Evolutionary conservation across 1,284 basidiomycete genomes (phyloP).

Genomic region (Rhodofomes roseus): DNA sequence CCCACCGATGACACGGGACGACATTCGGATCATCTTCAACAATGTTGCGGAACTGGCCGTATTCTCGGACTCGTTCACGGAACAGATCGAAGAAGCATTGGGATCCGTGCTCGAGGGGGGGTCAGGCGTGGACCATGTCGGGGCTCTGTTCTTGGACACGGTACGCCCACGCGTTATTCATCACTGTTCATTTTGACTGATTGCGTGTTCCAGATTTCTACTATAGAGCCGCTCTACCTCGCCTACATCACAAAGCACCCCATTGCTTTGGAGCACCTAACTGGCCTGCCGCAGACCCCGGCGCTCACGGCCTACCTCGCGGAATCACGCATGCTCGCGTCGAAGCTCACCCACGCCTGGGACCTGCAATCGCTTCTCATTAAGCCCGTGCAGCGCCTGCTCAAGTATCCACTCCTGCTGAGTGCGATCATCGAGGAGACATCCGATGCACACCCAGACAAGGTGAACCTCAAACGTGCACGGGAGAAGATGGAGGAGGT

Average conservation of each 20-base stretch:
- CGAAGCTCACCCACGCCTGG: constrained; percentile 85
- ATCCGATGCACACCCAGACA: constrained; percentile 73
- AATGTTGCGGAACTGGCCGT: constrained; percentile 75
- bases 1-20: constrained; percentile 68
- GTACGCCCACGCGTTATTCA: constrained; percentile 37
- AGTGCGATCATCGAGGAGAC: constrained; percentile 79
- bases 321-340: constrained; percentile 66
- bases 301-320: constrained; percentile 64
- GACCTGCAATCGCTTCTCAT: constrained; percentile 90
- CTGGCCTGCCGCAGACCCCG: constrained; percentile 50
- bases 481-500: constrained; percentile 71
- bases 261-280: constrained; percentile 69
- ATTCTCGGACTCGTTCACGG: constrained; percentile 67
- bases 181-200: not conserved
- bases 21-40: constrained; percentile 73
- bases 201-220: constrained; percentile 54
- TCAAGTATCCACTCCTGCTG: constrained; percentile 90
- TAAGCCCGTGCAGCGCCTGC: constrained; percentile 85
- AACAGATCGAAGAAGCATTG: constrained; percentile 53
- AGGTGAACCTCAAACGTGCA: constrained; percentile 60
- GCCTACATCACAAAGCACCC: constrained; percentile 87
- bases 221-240: constrained; percentile 77
- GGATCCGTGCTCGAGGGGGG: constrained; percentile 50
- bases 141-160: constrained; percentile 70
- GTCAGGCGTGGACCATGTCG: constrained; percentile 69